Evolutionary conservation across 2,329 filamentous ascomycete species (phyloP).

Genomic region (Dactylellina parvicollis): DNA sequence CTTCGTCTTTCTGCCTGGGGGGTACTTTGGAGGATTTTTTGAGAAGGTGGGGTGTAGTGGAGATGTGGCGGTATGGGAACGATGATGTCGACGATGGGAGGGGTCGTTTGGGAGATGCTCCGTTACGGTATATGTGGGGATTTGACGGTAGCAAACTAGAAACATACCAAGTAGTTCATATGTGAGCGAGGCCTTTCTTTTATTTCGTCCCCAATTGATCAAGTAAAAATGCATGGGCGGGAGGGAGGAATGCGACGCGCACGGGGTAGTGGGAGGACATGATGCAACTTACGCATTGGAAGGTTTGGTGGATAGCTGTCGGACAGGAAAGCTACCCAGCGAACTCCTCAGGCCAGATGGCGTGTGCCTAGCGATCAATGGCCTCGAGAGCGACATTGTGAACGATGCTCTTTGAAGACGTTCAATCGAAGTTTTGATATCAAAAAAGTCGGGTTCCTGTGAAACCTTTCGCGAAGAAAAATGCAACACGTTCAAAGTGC

Average conservation of each 20-base stretch:
- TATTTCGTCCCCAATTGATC: conserved; percentile 8
- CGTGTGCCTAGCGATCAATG: conserved; percentile 20
- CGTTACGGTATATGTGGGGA: background rate
- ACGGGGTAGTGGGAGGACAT: background rate
- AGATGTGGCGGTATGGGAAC: conserved; percentile 24
- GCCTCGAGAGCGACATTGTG: conserved; percentile 40
- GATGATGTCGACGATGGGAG: background rate
- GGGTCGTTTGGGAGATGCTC: background rate
- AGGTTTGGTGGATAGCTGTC: conserved; percentile 9
- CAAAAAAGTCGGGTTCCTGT: conserved; percentile 6
- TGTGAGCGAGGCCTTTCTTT: conserved; percentile 4
- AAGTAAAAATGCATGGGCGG: conserved; percentile 25
- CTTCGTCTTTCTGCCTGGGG: conserved; percentile 32
- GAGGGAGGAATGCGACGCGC: conserved; percentile 8
- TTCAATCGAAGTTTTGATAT: background rate
- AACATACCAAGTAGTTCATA: conserved; percentile 1
- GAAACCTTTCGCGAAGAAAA: conserved; percentile 28
- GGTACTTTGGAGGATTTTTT: conserved; percentile 29
- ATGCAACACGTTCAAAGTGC: conserved; percentile 25
- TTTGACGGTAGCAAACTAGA: conserved; percentile 9
- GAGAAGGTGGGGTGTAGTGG: conserved; percentile 8
- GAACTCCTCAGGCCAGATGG: conserved; percentile 15
- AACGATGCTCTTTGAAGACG: background rate
- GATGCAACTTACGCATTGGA: conserved; percentile 10
- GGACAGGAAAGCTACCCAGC: background rate